Percentiles rank a stretch among this genome's conserved stretches.
Evolutionary conservation across 495 filamentous ascomycete genomes (phyloP).

Genomic region (Penicillium longicatenatum): DNA sequence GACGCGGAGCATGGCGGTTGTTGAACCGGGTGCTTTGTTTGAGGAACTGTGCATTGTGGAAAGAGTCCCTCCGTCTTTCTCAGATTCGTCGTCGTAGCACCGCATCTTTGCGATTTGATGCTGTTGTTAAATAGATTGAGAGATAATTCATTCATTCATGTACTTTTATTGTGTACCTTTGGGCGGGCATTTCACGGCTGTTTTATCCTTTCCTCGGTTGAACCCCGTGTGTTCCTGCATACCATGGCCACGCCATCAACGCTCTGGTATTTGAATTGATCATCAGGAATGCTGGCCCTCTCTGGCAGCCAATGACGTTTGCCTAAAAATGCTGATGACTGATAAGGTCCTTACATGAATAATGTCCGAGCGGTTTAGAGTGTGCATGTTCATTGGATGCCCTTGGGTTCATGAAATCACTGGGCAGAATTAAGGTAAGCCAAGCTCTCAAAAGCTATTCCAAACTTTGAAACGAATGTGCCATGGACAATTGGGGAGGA

Average conservation of each 20-base stretch:
- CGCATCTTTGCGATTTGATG: background rate
- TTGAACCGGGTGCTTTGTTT: slow-evolving; percentile 10
- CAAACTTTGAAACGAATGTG: background rate
- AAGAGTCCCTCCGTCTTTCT: slow-evolving; percentile 5
- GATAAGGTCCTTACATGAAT: slow-evolving; percentile 12
- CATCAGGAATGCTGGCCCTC: slow-evolving; percentile 21
- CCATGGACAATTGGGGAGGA: background rate
- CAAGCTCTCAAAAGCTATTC: slow-evolving; percentile 11
- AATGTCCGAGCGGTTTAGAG: background rate
- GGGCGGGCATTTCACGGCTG: background rate
- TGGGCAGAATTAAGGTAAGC: slow-evolving; percentile 7
- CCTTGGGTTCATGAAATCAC: slow-evolving; percentile 4
- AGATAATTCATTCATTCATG: background rate
- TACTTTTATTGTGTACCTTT: background rate
- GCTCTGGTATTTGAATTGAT: slow-evolving; percentile 8
- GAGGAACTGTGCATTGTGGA: background rate
- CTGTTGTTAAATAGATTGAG: background rate
- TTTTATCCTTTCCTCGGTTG: background rate
- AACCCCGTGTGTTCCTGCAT: slow-evolving; percentile 14
- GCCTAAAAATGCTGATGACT: background rate
- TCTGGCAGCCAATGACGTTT: slow-evolving; percentile 5
- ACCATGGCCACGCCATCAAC: slow-evolving; percentile 20
- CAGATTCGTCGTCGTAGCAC: background rate
- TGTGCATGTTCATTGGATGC: background rate
- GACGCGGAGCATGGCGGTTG: slow-evolving; percentile 25